Evolutionary conservation across 495 filamentous ascomycete species (phyloP), one percentile per base, ranked within the genome.

Genomic region (Penicillium pancosmium): DNA sequence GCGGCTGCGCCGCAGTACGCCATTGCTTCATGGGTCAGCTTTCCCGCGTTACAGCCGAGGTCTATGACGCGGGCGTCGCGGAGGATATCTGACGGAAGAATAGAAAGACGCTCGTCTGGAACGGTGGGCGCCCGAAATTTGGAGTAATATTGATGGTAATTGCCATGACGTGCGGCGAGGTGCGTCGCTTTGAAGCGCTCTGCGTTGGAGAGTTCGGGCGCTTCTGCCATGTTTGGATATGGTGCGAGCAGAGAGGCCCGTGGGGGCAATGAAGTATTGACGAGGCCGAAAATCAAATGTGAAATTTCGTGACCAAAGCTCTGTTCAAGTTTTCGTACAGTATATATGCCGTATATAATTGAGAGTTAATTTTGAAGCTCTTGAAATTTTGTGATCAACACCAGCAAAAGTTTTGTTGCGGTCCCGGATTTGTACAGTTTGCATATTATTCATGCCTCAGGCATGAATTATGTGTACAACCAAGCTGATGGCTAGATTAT

Each of bases 101-200:
- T 67, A 7, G 67, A 69, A 61, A 69, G 67, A 15, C 64, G 66
- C 56, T 67, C 67, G 43, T 69, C 67, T 25, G 67, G 67, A 35
- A 69, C 64, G 13, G 59, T 67, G 35, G 67, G 64, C 9, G 64
- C 64, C 36, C 67, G 64, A 51, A 69, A 69, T 58, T 69, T 67
- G 13, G 64, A n/a, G 54, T 69, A 69, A 56, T 69, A 69, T 69
- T 69, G 67, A 54, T 69, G 67, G 61, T 69, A 69, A 38, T 69
- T 69, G 44, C 67, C 67, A 69, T 69, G 61, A 53, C 67, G 67
- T 21, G 67, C 67, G 19, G 64, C 67, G 54, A 69, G 67, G 40
- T 69, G 67, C 2, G 67, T 69, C 33, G 67, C 67, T 69, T 69
- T 69, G 64, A 69, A 69, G 64, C 67, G 67, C 59, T 67, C 67